Evolutionary conservation across 2,329 filamentous ascomycete species (phyloP), one percentile per base, ranked within the genome.

Genomic region (Aspergillus pseudotamarii): DNA sequence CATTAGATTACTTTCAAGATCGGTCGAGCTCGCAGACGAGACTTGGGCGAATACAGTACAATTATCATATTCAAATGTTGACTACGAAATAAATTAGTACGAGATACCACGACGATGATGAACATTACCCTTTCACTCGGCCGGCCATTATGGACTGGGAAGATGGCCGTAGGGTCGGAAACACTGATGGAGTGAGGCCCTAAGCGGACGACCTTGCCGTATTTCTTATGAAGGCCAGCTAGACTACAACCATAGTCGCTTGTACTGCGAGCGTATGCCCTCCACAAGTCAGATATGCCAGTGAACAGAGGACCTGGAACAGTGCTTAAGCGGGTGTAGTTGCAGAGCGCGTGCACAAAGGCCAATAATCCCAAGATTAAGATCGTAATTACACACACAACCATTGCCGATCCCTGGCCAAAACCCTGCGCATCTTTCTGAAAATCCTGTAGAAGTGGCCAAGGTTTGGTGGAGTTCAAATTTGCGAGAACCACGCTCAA

Each of bases 201-300:
- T 26, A 69, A 26, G 3, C 66, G 68, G 34, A 71, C 66, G 19
- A 65, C 57, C 30, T 45, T 53, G 5, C 68, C 69, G 59, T 71
- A 66, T 38, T 51, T 48, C 43, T 36, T 45, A 50, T 71, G 69
- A 30, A 68, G 58, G 5, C 55, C 23, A 9, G 32, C 46, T 36
- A 71, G 28, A 10, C n/a, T 45, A 36, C 46, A 57, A 32, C 53
- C 58, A 30, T 66, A 65, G 5, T 53, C 28, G 16, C 64, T 19
- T 1, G 59, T 57, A 6, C 30, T 51, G 32, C 51, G 63, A 21
- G 50, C 48, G 38, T 56, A 58, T 5, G 48, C 28, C 34, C 62
- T 45, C 69, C 69, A 71, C 36, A 63, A 28, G 26, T 61, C 57
- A 5, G 62, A 65, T 23, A 68, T 26, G 0, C 58, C 56, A 1